Conservation (phyloP, 1,139 yeast species). For the Pichia sp. region DNA sequence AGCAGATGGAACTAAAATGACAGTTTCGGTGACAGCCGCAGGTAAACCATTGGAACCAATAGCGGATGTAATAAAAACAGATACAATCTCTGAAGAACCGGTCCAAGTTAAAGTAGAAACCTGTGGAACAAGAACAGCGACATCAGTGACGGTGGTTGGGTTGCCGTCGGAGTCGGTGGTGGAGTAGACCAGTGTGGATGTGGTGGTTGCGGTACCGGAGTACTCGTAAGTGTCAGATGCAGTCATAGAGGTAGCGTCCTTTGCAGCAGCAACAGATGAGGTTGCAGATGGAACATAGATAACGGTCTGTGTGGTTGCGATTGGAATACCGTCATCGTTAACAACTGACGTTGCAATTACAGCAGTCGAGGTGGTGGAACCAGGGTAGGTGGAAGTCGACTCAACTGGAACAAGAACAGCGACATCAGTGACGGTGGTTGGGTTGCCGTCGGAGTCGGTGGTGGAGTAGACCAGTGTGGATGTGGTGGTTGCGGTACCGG, state of each 20-base stretch:
- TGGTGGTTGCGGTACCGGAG: no score
- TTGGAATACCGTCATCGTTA: background rate
- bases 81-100: background rate
- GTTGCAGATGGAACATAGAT: background rate
- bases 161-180: background rate
- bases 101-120: background rate
- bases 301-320: background rate
- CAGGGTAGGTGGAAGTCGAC: background rate
- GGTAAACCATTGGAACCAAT: background rate
- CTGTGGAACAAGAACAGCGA: background rate
- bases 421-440: background rate
- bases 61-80: background rate
- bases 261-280: no score
- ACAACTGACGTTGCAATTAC: background rate
- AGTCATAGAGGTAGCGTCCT: no score
- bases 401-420: background rate
- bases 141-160: background rate
- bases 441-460: background rate
- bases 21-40: background rate
- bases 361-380: background rate
- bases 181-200: background rate
- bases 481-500: no score
- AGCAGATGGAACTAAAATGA: background rate
- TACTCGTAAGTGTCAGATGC: no score
- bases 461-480: background rate